Percentiles rank a stretch among this genome's conserved stretches.
These are phyloP conservation scores for Scenedesmus sp. DNA, from an alignment of 163 green algal species.

Conservation along the genomic window DNA sequence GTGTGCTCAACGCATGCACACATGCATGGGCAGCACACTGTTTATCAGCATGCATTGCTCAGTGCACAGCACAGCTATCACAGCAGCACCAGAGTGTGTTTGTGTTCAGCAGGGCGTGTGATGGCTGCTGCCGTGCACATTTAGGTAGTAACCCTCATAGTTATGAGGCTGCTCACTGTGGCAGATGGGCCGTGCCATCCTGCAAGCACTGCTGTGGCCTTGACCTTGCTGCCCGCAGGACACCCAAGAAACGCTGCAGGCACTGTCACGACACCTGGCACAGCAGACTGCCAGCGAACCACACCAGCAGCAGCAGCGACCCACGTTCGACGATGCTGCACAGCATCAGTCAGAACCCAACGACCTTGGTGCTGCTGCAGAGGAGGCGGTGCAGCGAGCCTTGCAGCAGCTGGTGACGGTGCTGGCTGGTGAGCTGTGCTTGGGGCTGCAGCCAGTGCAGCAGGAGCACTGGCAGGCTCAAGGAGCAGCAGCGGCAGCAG, in stretches of 20 bases:
- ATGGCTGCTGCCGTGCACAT: too few species aligned
- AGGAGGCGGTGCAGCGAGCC: background rate
- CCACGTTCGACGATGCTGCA: background rate
- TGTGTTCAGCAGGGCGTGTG: too few species aligned
- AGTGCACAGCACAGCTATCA: too few species aligned
- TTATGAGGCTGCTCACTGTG: too few species aligned
- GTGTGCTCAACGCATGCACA: too few species aligned
- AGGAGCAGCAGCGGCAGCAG: background rate
- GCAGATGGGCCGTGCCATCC: too few species aligned
- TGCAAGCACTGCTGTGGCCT: background rate
- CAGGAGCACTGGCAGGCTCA: conserved; percentile 17
- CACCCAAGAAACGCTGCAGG: background rate
- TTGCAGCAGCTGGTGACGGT: background rate
- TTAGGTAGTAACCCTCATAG: too few species aligned
- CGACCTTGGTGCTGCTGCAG: background rate
- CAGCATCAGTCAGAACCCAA: background rate
- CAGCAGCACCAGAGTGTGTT: too few species aligned
- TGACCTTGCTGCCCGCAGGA: background rate
- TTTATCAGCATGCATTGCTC: too few species aligned
- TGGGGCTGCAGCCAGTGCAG: background rate
- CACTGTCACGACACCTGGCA: background rate
- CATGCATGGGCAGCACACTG: too few species aligned
- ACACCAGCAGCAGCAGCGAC: background rate
- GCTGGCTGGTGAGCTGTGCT: background rate
- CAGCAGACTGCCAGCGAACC: background rate